A percentile compares a stretch with the other conserved stretches of the same genome.
Evolutionary conservation across 2,329 filamentous ascomycete genomes (phyloP).

Genomic region (Xylariales sp.): DNA sequence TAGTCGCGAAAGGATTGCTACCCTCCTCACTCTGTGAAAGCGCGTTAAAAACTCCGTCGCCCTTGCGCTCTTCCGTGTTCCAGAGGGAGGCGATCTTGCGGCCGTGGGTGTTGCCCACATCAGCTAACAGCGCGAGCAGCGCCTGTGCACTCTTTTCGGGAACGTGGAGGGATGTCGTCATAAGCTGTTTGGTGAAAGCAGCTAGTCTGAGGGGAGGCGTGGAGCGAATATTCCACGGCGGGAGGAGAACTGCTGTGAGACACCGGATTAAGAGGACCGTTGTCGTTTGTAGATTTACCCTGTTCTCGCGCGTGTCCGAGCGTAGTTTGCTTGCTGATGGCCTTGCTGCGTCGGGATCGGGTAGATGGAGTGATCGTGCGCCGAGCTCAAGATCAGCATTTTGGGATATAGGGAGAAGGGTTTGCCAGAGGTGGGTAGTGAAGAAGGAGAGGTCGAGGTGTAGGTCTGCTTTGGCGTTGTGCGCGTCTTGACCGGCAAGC

Average conservation of each 20-base stretch:
- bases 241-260: constrained; percentile 82
- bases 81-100: constrained; percentile 87
- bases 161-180: constrained; percentile 82
- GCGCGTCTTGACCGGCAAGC: constrained; percentile 90
- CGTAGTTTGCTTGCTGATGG: constrained; percentile 53
- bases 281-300: constrained; percentile 94
- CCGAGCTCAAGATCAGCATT: constrained; percentile 89
- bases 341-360: constrained; percentile 67
- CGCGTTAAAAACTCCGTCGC: constrained; percentile 87
- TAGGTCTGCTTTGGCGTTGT: constrained; percentile 82
- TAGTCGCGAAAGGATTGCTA: constrained; percentile 90
- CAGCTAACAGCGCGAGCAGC: constrained; percentile 79
- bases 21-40: constrained; percentile 79
- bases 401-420: constrained; percentile 80
- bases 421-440: constrained; percentile 91
- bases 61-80: constrained; percentile 93
- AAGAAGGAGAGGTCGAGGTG: constrained; percentile 96
- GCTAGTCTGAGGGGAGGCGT: constrained; percentile 87
- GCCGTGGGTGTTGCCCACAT: constrained; percentile 83
- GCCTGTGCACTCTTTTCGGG: constrained; percentile 91
- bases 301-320: constrained; percentile 64
- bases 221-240: constrained; percentile 76
- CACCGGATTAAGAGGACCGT: constrained; percentile 91
- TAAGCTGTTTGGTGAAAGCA: constrained; percentile 91
- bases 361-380: constrained; percentile 76